Evolutionary conservation across 768 basidiomycete species (phyloP), one percentile per base, ranked within the genome.

Genomic region (Pleurotus platypus): DNA sequence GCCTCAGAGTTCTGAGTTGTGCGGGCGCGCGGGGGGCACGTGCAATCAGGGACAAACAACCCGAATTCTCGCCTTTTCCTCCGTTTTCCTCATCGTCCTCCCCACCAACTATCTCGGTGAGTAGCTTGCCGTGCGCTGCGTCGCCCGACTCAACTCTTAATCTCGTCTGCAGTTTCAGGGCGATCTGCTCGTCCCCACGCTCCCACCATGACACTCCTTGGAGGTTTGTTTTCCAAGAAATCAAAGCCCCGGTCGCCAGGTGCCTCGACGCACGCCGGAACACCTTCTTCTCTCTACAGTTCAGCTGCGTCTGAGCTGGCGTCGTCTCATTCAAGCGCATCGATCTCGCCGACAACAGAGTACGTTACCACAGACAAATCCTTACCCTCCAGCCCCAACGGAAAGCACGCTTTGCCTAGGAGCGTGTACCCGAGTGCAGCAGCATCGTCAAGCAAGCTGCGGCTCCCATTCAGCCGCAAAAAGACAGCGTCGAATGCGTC

Each of bases 401-500:
- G 62, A 5, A 55, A 26, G n/a, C 51, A 39, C 24, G 51, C 51
- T 12, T 9, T 39, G 11, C 51, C 51, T 22, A n/a, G 39, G 8
- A 13, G 26, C 22, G 27, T 58, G 18, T 58, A 46, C 47, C 35
- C 62, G 48, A 51, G 61, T 55, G 30, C 57, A 55, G 59, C 61
- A 40, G 45, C 66, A 38, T 59, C 70, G 43, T 60, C 67, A 24
- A 55, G 67, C 62, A 75, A 68, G 61, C 64, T 76, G 11, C 71
- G 73, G 1, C 66, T 78, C 20, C 68, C 71, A 15, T 79, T 79
- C 58, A 59, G 67, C 37, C 71, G 76, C 35, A 77, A 72, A 66
- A 55, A 30, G 27, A 24, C 50, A 1, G 51, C 66, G 18, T 62
- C 62, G 45, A 55, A 61, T 18, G 58, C 58, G 38, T 61, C 68